Evolutionary conservation across 805 yeast genomes (phyloP).

Genomic region (Kluyveromyces nonfermentans): DNA sequence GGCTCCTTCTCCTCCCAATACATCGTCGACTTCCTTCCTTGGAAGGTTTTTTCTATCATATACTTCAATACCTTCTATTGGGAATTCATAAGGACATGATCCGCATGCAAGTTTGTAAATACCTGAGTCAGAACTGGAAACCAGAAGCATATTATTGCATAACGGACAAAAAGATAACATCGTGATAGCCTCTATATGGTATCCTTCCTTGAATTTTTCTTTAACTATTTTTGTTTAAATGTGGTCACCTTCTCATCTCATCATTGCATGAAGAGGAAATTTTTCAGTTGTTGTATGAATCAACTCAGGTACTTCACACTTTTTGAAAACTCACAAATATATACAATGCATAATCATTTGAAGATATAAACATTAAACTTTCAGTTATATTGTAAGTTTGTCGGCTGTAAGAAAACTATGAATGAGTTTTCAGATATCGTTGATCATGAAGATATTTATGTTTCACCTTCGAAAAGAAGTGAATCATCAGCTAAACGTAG

Average conservation of each 20-base stretch:
- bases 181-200: not conserved
- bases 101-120: conserved; percentile 73
- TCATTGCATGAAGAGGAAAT: not conserved
- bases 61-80: conserved; percentile 72
- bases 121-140: conserved; percentile 48
- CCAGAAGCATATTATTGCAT: conserved; percentile 83
- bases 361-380: not conserved
- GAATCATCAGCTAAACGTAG: not conserved
- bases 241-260: not conserved
- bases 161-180: conserved; percentile 95
- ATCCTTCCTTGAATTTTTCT: not conserved
- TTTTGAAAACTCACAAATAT: too few species aligned
- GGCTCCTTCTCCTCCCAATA: conserved; percentile 94
- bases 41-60: conserved; percentile 77
- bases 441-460: conserved; percentile 1
- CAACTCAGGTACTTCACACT: not conserved
- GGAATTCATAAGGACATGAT: conserved; percentile 93
- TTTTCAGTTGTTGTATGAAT: not conserved
- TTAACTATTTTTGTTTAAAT: too few species aligned
- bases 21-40: conserved; percentile 90
- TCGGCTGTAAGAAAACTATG: not conserved
- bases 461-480: conserved; percentile 1
- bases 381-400: not conserved
- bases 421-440: conserved; percentile 1
- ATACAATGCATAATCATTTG: too few species aligned